Percentiles rank a stretch among this genome's conserved stretches.
phyloP scores from a whole-genome alignment of 208 protist species.

The Leishmania braziliensis region DNA sequence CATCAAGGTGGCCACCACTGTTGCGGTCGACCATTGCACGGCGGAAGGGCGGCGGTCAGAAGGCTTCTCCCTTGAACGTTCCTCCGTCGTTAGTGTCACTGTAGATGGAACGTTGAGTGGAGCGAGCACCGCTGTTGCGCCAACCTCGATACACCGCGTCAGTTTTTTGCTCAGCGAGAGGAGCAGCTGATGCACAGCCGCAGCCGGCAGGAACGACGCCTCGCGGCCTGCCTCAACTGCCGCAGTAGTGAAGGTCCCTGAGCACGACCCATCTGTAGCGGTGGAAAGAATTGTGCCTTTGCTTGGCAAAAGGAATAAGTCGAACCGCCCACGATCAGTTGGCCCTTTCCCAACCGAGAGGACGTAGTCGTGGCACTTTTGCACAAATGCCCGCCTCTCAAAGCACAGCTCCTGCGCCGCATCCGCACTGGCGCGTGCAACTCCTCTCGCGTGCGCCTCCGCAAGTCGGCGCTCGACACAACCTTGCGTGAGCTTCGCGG shows the following conservation, averaged over 20 bases:
- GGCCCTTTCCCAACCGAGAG: neutral
- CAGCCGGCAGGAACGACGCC: neutral
- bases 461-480: neutral
- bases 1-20: neutral
- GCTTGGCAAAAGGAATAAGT: neutral
- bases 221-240: neutral
- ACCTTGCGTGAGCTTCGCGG: neutral
- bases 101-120: neutral
- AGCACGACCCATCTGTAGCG: neutral
- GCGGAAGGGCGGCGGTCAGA: neutral
- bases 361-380: neutral
- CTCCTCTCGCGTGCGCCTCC: constrained; percentile 11
- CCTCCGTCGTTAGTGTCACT: neutral
- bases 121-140: neutral
- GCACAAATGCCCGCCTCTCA: neutral
- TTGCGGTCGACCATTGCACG: neutral
- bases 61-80: neutral
- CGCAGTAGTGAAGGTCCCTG: neutral
- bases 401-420: neutral
- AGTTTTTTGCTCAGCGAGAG: constrained; percentile 12
- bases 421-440: neutral
- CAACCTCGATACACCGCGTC: neutral
- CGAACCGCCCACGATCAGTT: neutral
- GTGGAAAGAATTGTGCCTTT: neutral
- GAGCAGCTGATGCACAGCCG: constrained; percentile 8